phyloP scores from a whole-genome alignment of 192 early-diverging fungal genomes.

The Anaeromyces robustus region DNA sequence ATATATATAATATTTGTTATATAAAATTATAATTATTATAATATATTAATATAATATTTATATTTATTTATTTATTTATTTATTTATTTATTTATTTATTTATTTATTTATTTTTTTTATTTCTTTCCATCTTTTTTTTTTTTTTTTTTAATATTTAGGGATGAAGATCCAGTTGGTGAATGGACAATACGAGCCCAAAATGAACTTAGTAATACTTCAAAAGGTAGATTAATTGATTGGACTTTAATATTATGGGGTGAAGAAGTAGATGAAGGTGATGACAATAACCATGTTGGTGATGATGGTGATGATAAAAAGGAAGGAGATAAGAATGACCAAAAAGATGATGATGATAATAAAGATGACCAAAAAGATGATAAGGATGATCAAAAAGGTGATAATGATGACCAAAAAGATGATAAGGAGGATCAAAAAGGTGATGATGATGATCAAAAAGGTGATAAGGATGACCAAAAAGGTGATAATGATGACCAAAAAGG shows the following conservation, averaged over 20 bases:
- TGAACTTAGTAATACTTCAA: not conserved
- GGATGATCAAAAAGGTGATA: not conserved
- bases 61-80: too few relatives aligned
- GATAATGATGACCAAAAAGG: not conserved
- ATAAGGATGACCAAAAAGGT: not conserved
- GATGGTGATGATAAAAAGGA: not conserved
- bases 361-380: too few relatives aligned
- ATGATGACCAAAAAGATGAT: too few relatives aligned
- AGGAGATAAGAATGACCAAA: too few relatives aligned
- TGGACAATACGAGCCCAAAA: constrained; percentile 42
- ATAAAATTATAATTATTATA: too few relatives aligned
- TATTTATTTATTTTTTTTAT: too few relatives aligned
- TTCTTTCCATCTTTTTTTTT: too few relatives aligned
- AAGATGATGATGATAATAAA: too few relatives aligned
- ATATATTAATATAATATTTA: too few relatives aligned
- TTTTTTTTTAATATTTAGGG: constrained; percentile 37
- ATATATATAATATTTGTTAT: too few relatives aligned
- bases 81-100: too few relatives aligned
- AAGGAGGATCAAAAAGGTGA: not conserved
- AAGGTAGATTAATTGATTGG: not conserved
- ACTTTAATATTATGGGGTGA: not conserved
- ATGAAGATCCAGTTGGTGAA: constrained; percentile 65
- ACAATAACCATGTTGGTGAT: not conserved
- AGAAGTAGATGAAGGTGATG: not conserved
- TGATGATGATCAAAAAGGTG: not conserved